Conservation (phyloP, 2,329 filamentous ascomycete genomes). For the Plenodomus biglobosus region DNA sequence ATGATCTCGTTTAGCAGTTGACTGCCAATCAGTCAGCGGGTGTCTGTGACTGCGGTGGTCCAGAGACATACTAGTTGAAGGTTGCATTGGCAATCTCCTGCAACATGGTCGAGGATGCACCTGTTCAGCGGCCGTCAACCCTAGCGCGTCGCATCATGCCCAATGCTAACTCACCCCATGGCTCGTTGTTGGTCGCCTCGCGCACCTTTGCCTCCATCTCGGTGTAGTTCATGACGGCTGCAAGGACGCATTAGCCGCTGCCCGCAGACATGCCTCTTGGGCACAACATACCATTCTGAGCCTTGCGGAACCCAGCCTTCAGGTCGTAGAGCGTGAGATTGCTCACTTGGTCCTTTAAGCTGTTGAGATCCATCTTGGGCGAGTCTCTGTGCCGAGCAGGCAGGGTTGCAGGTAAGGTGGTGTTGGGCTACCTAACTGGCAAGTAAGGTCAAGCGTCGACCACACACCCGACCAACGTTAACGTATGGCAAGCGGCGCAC, state of each 20-base stretch:
- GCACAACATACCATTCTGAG: conserved; percentile 79
- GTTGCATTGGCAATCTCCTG: conserved; percentile 98
- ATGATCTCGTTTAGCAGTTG: conserved; percentile 98
- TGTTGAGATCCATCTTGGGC: conserved; percentile 77
- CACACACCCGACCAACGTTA: too few relatives aligned
- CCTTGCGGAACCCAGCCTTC: conserved; percentile 92
- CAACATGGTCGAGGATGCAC: conserved; percentile 83
- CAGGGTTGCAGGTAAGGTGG: too few relatives aligned
- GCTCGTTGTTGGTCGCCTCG: conserved; percentile 98
- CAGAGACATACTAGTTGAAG: conserved; percentile 82
- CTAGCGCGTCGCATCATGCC: conserved; percentile 42
- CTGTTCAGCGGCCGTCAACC: conserved; percentile 27
- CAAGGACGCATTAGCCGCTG: conserved; percentile 29
- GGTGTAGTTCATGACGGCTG: conserved; percentile 97
- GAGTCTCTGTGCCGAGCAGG: background rate
- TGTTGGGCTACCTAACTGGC: too few relatives aligned
- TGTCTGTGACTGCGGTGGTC: background rate
- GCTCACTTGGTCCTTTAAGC: conserved; percentile 80
- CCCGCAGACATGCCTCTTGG: conserved; percentile 15
- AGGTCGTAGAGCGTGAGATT: conserved; percentile 93
- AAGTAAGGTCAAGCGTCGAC: too few relatives aligned
- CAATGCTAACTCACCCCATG: conserved; percentile 76
- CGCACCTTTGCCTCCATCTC: conserved; percentile 73
- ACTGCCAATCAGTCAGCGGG: conserved; percentile 54
- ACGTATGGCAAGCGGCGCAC: background rate